Evolutionary conservation across 179 eudicot species (phyloP).

Genomic region (Nepenthes alata): DNA sequence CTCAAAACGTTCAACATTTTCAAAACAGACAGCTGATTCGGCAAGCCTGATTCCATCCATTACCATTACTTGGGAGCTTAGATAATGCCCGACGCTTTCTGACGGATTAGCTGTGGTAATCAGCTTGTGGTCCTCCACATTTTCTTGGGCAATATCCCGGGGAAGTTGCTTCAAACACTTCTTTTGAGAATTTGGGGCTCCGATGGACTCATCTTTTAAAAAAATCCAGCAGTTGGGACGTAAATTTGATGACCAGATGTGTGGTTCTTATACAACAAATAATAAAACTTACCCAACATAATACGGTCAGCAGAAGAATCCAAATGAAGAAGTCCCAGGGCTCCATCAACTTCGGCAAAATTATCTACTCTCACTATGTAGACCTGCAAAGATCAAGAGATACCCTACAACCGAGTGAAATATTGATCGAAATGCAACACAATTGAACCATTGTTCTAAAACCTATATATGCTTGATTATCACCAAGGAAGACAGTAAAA

Average conservation of each 20-base stretch:
- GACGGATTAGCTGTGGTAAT: constrained; percentile 7
- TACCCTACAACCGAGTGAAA: neutral
- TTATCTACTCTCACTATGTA: constrained; percentile 39
- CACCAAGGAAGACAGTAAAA: no score
- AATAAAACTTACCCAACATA: constrained; percentile 16
- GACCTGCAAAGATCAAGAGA: constrained; percentile 25
- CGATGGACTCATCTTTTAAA: no score
- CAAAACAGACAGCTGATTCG: constrained; percentile 24
- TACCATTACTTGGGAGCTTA: constrained; percentile 15
- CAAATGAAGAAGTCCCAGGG: constrained; percentile 31
- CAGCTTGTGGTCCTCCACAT: constrained; percentile 4
- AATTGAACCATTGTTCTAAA: no score
- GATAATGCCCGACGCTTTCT: constrained; percentile 9
- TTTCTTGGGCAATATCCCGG: neutral
- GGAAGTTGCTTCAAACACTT: no score
- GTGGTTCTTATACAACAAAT: no score
- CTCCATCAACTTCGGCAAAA: constrained; percentile 37
- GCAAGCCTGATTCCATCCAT: constrained; percentile 40
- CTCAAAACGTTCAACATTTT: constrained; percentile 20
- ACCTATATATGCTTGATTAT: no score
- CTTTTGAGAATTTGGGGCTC: no score
- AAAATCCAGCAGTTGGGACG: no score
- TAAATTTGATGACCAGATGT: no score
- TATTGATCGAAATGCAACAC: neutral
- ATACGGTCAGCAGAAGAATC: constrained; percentile 16